phyloP scores from a whole-genome alignment of 2,329 filamentous ascomycete genomes.

The Pleoardoris graminearum region DNA sequence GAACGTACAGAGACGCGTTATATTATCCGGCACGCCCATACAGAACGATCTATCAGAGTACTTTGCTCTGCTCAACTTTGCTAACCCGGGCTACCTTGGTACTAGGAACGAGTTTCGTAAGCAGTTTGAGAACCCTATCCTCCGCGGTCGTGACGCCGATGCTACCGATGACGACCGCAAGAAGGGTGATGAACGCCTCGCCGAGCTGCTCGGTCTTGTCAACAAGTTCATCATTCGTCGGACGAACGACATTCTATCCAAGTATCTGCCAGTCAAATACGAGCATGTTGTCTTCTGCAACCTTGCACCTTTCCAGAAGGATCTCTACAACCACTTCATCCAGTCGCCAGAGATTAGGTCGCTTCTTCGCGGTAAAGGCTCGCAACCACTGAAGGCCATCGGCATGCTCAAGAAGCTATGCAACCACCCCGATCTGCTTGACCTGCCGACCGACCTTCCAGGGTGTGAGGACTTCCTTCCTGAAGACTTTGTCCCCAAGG shows the following conservation, averaged over 20 bases:
- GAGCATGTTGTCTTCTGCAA: conserved; percentile 99
- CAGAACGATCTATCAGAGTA: conserved; percentile 99
- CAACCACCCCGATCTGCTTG: conserved; percentile 93
- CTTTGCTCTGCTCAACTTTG: conserved; percentile 93
- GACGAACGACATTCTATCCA: conserved; percentile 96
- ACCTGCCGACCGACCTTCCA: conserved; percentile 79
- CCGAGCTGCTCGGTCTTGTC: conserved; percentile 79
- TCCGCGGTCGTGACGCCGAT: conserved; percentile 86
- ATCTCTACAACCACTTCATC: conserved; percentile 96
- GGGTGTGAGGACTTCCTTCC: conserved; percentile 83
- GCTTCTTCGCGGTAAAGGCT: conserved; percentile 88
- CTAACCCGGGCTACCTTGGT: conserved; percentile 89
- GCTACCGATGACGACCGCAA: conserved; percentile 81
- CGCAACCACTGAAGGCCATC: conserved; percentile 94
- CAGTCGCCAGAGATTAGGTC: conserved; percentile 93
- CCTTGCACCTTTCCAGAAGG: conserved; percentile 86
- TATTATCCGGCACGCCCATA: conserved; percentile 94
- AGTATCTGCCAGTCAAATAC: conserved; percentile 97
- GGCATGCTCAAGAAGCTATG: conserved; percentile 97
- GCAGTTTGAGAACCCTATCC: conserved; percentile 87
- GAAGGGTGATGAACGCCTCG: conserved; percentile 80
- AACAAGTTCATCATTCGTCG: conserved; percentile 99
- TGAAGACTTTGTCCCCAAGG: conserved; percentile 85
- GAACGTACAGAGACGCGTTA: conserved; percentile 88
- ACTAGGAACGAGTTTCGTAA: conserved; percentile 91